Conservation (phyloP, 2,329 filamentous ascomycete species). For the Fusarium sp. region DNA sequence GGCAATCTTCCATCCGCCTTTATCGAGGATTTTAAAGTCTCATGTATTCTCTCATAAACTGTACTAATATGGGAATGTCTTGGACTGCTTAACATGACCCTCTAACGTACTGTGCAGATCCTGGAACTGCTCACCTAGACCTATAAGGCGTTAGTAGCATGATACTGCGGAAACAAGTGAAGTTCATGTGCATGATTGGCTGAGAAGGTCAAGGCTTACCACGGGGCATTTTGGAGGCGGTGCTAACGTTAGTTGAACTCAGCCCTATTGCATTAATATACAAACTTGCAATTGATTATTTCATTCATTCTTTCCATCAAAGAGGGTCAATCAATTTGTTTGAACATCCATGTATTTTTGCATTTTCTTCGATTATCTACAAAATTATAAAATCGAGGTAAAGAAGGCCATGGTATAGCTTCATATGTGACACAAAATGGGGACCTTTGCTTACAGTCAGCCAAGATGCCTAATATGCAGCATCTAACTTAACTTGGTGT, state of each 20-base stretch:
- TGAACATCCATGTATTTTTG: neutral
- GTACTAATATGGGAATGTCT: too few relatives aligned
- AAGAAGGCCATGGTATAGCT: neutral
- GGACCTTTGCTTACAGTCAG: neutral
- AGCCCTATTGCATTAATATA: neutral
- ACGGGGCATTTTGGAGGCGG: conserved; percentile 18
- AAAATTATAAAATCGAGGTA: neutral
- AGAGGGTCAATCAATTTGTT: neutral
- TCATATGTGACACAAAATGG: neutral
- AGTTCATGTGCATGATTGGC: conserved; percentile 1
- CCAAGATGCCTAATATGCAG: neutral
- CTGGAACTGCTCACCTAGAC: neutral
- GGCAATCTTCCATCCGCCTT: too few relatives aligned
- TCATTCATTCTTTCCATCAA: neutral
- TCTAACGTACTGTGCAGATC: too few relatives aligned
- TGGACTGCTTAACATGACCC: too few relatives aligned
- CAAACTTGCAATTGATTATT: too few relatives aligned
- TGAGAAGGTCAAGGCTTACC: conserved; percentile 17
- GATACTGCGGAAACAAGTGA: neutral
- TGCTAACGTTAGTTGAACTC: neutral
- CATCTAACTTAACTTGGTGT: neutral
- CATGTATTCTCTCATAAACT: too few relatives aligned
- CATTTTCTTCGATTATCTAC: neutral
- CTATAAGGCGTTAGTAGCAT: neutral
- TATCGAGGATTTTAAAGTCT: too few relatives aligned